A percentile compares a stretch with the other conserved stretches of the same genome.
Evolutionary conservation across 2,329 filamentous ascomycete species (phyloP).

Genomic region (Monosporascus sp.): DNA sequence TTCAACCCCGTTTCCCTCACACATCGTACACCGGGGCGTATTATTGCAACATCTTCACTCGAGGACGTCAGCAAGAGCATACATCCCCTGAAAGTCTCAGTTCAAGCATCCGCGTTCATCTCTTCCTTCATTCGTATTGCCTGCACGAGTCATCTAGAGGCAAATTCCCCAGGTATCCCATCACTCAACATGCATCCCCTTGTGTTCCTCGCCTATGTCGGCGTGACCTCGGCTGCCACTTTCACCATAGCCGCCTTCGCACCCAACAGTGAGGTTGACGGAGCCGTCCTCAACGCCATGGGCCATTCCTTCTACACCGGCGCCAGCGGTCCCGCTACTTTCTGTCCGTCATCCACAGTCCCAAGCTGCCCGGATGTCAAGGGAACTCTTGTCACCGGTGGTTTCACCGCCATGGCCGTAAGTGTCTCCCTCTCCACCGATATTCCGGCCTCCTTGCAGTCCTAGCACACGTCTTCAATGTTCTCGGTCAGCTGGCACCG

Average conservation of each 20-base stretch:
- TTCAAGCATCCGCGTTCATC: too few species aligned
- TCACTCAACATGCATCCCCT: slow-evolving; percentile 4
- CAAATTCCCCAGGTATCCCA: too few species aligned
- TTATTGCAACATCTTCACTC: too few species aligned
- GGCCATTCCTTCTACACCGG: slow-evolving; percentile 18
- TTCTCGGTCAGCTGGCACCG: too few species aligned
- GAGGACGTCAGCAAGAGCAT: too few species aligned
- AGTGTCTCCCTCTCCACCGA: not conserved
- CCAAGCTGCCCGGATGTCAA: slow-evolving; percentile 15
- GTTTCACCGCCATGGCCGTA: slow-evolving; percentile 21
- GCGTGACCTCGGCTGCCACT: slow-evolving; percentile 9
- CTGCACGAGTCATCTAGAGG: too few species aligned
- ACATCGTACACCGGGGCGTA: too few species aligned
- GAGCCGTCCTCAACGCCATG: slow-evolving; percentile 17
- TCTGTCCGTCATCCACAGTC: slow-evolving; percentile 14
- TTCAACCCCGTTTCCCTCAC: too few species aligned
- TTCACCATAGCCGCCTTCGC: slow-evolving; percentile 19
- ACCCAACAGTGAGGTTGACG: slow-evolving; percentile 17
- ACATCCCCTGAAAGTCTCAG: too few species aligned
- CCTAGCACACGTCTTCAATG: too few species aligned
- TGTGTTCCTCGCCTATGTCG: slow-evolving; percentile 7
- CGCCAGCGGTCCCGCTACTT: slow-evolving; percentile 18
- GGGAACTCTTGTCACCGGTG: slow-evolving; percentile 20
- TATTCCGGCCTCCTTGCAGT: too few species aligned
- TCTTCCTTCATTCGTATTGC: too few species aligned